Conservation (phyloP, 169 alveolate species). For the Besnoitia besnoiti region DNA sequence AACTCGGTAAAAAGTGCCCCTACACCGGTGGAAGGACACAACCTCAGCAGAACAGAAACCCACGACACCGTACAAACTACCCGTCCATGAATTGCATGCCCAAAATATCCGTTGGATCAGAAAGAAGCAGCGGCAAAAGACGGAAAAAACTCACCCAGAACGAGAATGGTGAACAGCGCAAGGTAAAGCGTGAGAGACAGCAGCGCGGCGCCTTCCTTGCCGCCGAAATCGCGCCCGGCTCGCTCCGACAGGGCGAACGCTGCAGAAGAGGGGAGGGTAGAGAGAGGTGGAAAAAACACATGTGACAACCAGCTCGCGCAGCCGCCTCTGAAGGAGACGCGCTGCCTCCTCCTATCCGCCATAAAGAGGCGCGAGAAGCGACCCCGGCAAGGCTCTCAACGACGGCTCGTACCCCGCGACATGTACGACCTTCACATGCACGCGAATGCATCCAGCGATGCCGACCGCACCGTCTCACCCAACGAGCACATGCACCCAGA, state of each 20-base stretch:
- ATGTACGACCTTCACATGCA: too few relatives aligned
- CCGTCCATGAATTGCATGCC: too few relatives aligned
- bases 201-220: slow-evolving; percentile 67
- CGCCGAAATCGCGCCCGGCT: slow-evolving; percentile 72
- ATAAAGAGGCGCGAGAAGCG: too few relatives aligned
- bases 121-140: too few relatives aligned
- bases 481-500: too few relatives aligned
- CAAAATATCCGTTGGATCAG: background rate
- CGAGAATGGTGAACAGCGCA: slow-evolving; percentile 67
- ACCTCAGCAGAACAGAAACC: background rate
- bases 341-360: too few relatives aligned
- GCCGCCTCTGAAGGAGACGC: background rate
- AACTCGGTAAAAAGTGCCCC: background rate
- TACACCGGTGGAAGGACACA: background rate
- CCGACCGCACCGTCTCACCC: too few relatives aligned
- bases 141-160: slow-evolving; percentile 49
- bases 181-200: slow-evolving; percentile 60
- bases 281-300: background rate
- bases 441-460: too few relatives aligned
- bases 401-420: too few relatives aligned
- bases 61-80: too few relatives aligned
- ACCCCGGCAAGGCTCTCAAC: too few relatives aligned
- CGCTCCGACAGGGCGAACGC: slow-evolving; percentile 71
- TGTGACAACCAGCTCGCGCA: background rate
- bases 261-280: background rate